phyloP scores from a whole-genome alignment of 169 alveolate species.

The Plasmodium adleri region DNA sequence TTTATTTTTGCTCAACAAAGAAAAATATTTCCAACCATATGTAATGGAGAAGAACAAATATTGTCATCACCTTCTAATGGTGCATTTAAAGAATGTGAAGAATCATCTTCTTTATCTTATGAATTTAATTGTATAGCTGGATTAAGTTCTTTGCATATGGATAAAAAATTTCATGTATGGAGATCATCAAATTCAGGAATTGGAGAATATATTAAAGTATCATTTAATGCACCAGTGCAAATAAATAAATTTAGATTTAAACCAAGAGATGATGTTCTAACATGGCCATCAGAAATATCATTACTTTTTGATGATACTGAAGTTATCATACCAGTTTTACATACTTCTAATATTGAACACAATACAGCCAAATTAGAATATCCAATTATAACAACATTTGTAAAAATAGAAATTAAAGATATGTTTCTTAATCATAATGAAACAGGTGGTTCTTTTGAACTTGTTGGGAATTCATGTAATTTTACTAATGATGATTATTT shows the following conservation, averaged over 20 bases:
- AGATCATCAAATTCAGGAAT: slow-evolving; percentile 62
- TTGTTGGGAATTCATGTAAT: slow-evolving; percentile 79
- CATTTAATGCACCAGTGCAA: slow-evolving; percentile 80
- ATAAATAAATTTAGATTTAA: slow-evolving; percentile 78
- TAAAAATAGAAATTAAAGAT: slow-evolving; percentile 75
- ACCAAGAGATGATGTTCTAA: slow-evolving; percentile 80
- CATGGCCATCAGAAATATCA: slow-evolving; percentile 83
- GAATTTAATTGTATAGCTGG: slow-evolving; percentile 81
- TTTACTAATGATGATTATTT: slow-evolving; percentile 7
- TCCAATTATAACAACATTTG: slow-evolving; percentile 79
- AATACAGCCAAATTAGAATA: slow-evolving; percentile 76
- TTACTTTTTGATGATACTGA: slow-evolving; percentile 79
- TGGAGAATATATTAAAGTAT: slow-evolving; percentile 79
- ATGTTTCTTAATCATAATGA: slow-evolving; percentile 71
- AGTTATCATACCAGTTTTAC: slow-evolving; percentile 77
- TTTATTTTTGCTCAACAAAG: slow-evolving; percentile 24
- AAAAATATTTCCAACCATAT: slow-evolving; percentile 52
- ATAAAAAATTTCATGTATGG: slow-evolving; percentile 80
- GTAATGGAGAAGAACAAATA: slow-evolving; percentile 37
- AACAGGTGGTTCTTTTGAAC: slow-evolving; percentile 84
- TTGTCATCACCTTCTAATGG: slow-evolving; percentile 16
- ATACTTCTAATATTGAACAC: slow-evolving; percentile 78
- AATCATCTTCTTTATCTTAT: slow-evolving; percentile 28
- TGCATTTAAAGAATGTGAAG: slow-evolving; percentile 33
- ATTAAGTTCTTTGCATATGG: slow-evolving; percentile 77